Conservation (phyloP, 805 yeast genomes). For the Priceomyces haplophilus region DNA sequence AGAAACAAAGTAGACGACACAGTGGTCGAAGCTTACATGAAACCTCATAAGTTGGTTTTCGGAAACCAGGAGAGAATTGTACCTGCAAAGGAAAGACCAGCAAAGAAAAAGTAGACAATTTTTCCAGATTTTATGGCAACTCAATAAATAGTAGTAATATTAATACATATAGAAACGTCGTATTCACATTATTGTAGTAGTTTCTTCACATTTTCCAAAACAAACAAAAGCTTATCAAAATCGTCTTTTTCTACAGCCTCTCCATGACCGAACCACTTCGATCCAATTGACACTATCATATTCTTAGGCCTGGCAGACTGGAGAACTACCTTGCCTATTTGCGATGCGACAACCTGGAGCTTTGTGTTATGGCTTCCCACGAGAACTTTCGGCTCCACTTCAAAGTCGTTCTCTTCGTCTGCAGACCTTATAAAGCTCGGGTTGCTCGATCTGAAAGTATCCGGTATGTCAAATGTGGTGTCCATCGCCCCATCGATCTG, state of each 20-base stretch:
- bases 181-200: conserved; percentile 5
- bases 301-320: conserved; percentile 30
- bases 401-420: conserved; percentile 19
- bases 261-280: conserved; percentile 44
- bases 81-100: conserved; percentile 53
- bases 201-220: conserved; percentile 30
- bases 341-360: conserved; percentile 47
- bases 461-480: conserved; percentile 46
- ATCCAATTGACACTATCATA: conserved; percentile 44
- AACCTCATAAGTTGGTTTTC: conserved; percentile 74
- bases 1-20: conserved; percentile 65
- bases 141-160: background rate
- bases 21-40: conserved; percentile 67
- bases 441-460: conserved; percentile 13
- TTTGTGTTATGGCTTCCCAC: conserved; percentile 51
- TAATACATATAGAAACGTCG: background rate
- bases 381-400: conserved; percentile 45
- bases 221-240: conserved; percentile 45
- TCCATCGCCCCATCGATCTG: conserved; percentile 47
- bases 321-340: conserved; percentile 43
- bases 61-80: conserved; percentile 74
- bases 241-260: conserved; percentile 30
- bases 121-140: background rate
- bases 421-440: conserved; percentile 12
- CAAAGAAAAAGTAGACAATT: conserved; percentile 28